Evolutionary conservation across 495 filamentous ascomycete species (phyloP), one percentile per base, ranked within the genome.

Genomic region (Penicillium alfredii): DNA sequence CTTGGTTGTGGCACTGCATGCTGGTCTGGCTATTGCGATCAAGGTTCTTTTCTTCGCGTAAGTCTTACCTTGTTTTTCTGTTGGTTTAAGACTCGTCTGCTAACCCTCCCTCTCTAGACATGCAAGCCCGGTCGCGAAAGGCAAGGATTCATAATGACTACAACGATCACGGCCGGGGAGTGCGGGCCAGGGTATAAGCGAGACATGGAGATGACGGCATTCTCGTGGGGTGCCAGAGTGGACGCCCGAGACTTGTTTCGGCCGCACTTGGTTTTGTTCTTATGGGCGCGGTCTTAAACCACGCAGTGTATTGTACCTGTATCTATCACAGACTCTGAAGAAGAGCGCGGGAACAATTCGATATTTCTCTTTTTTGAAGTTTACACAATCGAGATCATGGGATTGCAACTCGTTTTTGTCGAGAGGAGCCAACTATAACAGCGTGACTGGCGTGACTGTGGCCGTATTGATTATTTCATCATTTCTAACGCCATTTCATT

Each of bases 1-100:
- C 25, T 64, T 88, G 32, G 88, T 97, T 30, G 74, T 97, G 23
- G 72, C 71, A 14, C 68, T 96, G 44, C 92, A 98, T 66, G 82
- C 87, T 12, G 93, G 81, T 9, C 64, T 98, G 47, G 79, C 90
- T 5, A 73, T 97, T 52, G 82, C 90, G 3, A 97, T 98, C 61
- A 96, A 95, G 72, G 76, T 95, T 40, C 64, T 94, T 9, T 97
- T 97, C 74, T 98, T 98, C 67, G 89, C 89, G 62, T 82, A 58
- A 62, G 70, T 61, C 25, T 17, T 35, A 26, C 14, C 26, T 7
- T 44, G 32, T 17, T 23, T n/a, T 16, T 21, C 11, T 18, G 0
- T 12, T 30, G 21, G 13, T 14, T 16, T 25, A 26, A 3, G 4
- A 8, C 37, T 14, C 34, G 20, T 15, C 35, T 54, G 33, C 52